Evolutionary conservation across 352 stramenopile genomes (phyloP).

Genomic region (Globisporangium sylvaticum): DNA sequence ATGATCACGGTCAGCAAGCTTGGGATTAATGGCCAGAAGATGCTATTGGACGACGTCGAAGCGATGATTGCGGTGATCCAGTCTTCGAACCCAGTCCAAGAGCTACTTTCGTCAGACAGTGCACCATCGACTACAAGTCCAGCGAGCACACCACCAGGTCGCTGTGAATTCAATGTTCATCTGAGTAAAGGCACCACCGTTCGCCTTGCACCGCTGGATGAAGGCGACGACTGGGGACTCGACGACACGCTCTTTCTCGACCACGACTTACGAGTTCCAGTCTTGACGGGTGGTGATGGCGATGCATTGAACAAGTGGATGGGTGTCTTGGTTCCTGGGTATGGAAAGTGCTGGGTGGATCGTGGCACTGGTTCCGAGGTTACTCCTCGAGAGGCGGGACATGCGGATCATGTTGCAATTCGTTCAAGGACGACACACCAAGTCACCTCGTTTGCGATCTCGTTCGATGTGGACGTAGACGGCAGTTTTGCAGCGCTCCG

Average conservation of each 20-base stretch:
- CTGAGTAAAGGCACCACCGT: not conserved
- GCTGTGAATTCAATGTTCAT: not conserved
- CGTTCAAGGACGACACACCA: too few species aligned
- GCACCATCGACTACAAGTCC: not conserved
- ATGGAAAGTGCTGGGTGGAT: conserved; percentile 3
- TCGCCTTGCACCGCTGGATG: not conserved
- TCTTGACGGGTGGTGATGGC: not conserved
- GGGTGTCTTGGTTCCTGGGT: conserved; percentile 4
- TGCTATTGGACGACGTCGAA: conserved; percentile 5
- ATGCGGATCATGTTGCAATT: not conserved
- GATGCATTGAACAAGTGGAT: not conserved
- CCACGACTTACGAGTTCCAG: not conserved
- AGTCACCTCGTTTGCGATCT: conserved; percentile 1
- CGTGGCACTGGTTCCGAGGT: not conserved
- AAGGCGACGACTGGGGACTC: conserved; percentile 1
- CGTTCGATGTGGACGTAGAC: conserved; percentile 4
- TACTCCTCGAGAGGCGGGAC: not conserved
- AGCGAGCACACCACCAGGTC: not conserved
- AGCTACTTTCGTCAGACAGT: not conserved
- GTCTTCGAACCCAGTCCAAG: not conserved
- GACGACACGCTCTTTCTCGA: conserved; percentile 1
- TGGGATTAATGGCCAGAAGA: conserved; percentile 2
- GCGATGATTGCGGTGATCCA: conserved; percentile 6
- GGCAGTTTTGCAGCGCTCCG: conserved; percentile 2
- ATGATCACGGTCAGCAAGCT: conserved; percentile 13